These are phyloP conservation scores for Penicillium griseofulvum DNA, from an alignment of 2,329 filamentous ascomycete genomes.

Conservation along the genomic window DNA sequence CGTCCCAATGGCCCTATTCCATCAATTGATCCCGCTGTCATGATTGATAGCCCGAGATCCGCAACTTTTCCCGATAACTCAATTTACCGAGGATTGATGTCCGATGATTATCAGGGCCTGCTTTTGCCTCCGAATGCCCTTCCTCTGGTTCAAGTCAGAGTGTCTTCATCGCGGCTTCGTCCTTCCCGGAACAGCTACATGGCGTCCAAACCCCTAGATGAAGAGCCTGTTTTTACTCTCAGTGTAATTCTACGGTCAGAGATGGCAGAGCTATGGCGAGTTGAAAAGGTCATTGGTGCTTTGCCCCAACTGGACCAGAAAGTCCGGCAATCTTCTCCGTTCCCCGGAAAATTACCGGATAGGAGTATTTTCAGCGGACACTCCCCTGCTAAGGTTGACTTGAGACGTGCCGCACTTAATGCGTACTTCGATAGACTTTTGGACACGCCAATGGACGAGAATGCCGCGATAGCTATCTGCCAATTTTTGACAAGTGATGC, in stretches of 20 bases:
- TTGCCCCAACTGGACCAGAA: constrained; percentile 78
- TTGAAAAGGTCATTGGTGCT: constrained; percentile 86
- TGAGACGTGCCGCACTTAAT: constrained; percentile 75
- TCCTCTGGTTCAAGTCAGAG: constrained; percentile 78
- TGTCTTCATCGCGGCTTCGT: constrained; percentile 91
- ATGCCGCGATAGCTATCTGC: constrained; percentile 77
- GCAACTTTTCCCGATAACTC: constrained; percentile 36
- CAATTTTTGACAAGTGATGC: constrained; percentile 74
- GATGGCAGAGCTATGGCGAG: constrained; percentile 74
- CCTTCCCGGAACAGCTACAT: constrained; percentile 84
- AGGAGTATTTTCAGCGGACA: constrained; percentile 85
- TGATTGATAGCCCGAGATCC: constrained; percentile 35
- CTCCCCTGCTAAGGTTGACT: constrained; percentile 88
- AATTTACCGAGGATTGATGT: constrained; percentile 75
- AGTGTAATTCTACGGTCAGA: constrained; percentile 73
- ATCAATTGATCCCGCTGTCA: constrained; percentile 38
- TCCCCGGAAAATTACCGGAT: constrained; percentile 77
- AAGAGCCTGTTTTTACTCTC: constrained; percentile 91
- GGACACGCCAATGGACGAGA: constrained; percentile 75
- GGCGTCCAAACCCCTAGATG: constrained; percentile 74
- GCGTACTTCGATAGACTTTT: constrained; percentile 81
- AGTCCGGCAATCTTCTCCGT: constrained; percentile 69
- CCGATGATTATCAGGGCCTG: constrained; percentile 82
- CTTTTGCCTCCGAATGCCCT: constrained; percentile 85
- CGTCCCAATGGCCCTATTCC: constrained; percentile 24